A percentile compares a stretch with the other conserved stretches of the same genome.
Conservation (phyloP, 2,329 filamentous ascomycete genomes). For the Colletotrichum tamarilloi region DNA sequence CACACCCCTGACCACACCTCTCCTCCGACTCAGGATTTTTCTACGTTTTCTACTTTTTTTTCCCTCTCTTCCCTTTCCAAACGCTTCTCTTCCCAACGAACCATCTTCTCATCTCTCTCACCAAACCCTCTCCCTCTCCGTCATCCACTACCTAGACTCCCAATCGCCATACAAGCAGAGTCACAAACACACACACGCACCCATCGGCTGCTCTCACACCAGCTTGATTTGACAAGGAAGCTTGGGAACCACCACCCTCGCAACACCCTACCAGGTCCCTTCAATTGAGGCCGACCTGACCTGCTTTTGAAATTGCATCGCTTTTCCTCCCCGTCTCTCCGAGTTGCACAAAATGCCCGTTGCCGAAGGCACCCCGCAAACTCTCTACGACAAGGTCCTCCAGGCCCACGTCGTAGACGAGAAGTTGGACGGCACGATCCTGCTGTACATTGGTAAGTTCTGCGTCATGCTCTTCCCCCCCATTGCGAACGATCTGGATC, state of each 20-base stretch:
- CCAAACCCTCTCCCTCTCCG: background rate
- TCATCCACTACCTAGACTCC: background rate
- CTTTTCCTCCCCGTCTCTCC: background rate
- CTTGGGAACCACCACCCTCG: background rate
- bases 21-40: constrained; percentile 29
- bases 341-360: constrained; percentile 74
- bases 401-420: constrained; percentile 94
- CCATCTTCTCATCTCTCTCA: constrained; percentile 2
- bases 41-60: constrained; percentile 24
- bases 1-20: constrained; percentile 15
- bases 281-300: constrained; percentile 3
- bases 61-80: constrained; percentile 8
- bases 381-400: constrained; percentile 98
- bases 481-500: too few species aligned
- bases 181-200: background rate
- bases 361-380: constrained; percentile 78
- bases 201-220: background rate
- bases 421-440: constrained; percentile 90
- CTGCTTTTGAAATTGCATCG: background rate
- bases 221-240: background rate
- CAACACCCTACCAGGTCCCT: background rate
- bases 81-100: constrained; percentile 19
- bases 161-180: background rate
- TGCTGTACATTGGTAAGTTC: constrained; percentile 89
- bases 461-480: background rate